Conservation (phyloP, 2,329 filamentous ascomycete genomes). For the Chaetoscypha palmicola region DNA sequence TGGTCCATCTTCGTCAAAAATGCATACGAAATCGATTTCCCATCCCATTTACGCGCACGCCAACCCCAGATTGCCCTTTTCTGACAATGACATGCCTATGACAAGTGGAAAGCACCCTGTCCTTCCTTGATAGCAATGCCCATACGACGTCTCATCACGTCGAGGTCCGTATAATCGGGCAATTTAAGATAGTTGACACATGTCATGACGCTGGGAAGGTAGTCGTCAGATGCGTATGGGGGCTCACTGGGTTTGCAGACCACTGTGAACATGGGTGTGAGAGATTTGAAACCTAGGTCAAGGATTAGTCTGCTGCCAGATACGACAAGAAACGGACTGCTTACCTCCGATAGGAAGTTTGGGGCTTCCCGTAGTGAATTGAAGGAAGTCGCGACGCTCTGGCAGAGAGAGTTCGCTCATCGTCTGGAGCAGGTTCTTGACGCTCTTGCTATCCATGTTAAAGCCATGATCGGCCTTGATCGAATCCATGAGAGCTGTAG, state of each 20-base stretch:
- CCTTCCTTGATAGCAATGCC: constrained; percentile 86
- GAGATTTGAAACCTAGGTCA: constrained; percentile 76
- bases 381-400: constrained; percentile 85
- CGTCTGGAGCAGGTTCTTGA: constrained; percentile 83
- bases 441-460: constrained; percentile 96
- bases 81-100: constrained; percentile 41
- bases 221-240: constrained; percentile 90
- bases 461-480: constrained; percentile 98
- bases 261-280: constrained; percentile 98
- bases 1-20: constrained; percentile 17
- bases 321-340: constrained; percentile 29
- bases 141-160: constrained; percentile 70
- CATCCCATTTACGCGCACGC: constrained; percentile 9
- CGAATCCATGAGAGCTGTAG: constrained; percentile 82
- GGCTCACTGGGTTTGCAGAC: constrained; percentile 98
- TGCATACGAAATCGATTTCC: constrained; percentile 14
- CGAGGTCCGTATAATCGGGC: constrained; percentile 80
- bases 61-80: constrained; percentile 5
- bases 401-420: constrained; percentile 79
- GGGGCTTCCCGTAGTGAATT: constrained; percentile 96
- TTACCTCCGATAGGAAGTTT: constrained; percentile 96
- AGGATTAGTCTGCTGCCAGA: constrained; percentile 30
- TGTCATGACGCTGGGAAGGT: constrained; percentile 99
- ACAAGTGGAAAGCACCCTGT: constrained; percentile 95
- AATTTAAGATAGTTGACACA: constrained; percentile 99